These are phyloP conservation scores for Talaromyces islandicus DNA, from an alignment of 2,329 filamentous ascomycete genomes.

Conservation along the genomic window DNA sequence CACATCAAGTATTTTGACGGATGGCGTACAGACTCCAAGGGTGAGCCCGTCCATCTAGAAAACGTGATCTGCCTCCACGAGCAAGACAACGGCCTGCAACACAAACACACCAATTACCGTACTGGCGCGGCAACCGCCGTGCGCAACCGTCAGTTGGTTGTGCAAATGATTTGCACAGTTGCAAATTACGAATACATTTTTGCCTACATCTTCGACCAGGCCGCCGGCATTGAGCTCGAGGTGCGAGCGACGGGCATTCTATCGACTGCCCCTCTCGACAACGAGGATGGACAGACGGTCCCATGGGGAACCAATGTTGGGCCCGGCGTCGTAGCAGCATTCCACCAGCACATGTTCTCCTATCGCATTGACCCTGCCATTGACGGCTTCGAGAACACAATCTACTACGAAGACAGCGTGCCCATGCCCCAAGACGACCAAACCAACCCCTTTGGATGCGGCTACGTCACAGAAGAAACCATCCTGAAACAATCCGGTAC, in stretches of 20 bases:
- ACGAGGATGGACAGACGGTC: constrained; percentile 53
- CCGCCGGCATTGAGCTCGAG: constrained; percentile 61
- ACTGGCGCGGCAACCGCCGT: constrained; percentile 58
- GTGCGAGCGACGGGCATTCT: constrained; percentile 64
- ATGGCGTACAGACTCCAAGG: constrained; percentile 54
- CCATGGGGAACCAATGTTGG: constrained; percentile 64
- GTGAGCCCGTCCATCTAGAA: constrained; percentile 41
- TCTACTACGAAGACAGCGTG: constrained; percentile 52
- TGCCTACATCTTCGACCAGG: constrained; percentile 66
- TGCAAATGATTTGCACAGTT: constrained; percentile 66
- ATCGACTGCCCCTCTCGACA: constrained; percentile 60
- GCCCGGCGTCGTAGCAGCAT: constrained; percentile 59
- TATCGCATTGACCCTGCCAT: constrained; percentile 57
- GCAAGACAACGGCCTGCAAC: constrained; percentile 62
- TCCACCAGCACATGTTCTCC: constrained; percentile 72
- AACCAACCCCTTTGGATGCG: constrained; percentile 52
- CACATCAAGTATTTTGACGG: constrained; percentile 59
- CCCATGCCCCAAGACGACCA: constrained; percentile 50
- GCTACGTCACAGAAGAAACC: constrained; percentile 45
- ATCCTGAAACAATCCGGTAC: constrained; percentile 45
- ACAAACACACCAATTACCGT: constrained; percentile 68
- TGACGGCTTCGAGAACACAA: constrained; percentile 49
- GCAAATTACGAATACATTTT: constrained; percentile 70
- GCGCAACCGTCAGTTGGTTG: constrained; percentile 58
- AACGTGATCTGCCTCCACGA: constrained; percentile 67